A percentile compares a stretch with the other conserved stretches of the same genome.
Conservation (phyloP, 2,329 filamentous ascomycete species). For the Exophiala sideris region DNA sequence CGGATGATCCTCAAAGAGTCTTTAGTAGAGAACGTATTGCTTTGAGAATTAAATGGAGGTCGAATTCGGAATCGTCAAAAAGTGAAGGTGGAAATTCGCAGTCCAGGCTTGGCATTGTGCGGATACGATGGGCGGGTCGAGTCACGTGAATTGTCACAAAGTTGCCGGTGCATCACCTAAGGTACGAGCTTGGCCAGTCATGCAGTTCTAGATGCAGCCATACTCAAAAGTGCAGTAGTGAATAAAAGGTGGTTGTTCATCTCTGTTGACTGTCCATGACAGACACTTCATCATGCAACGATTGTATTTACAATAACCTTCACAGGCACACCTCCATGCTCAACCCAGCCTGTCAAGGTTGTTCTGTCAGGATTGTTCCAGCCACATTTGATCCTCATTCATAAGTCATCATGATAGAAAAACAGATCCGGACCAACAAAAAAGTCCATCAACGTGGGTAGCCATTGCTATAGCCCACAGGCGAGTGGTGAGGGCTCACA, state of each 20-base stretch:
- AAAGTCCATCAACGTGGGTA: slow-evolving; percentile 11
- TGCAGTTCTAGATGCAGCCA: too few species aligned
- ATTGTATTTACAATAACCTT: neutral
- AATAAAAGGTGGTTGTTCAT: too few species aligned
- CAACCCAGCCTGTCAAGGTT: neutral
- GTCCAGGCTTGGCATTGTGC: too few species aligned
- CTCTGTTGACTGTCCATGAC: neutral
- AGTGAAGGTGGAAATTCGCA: neutral
- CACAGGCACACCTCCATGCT: neutral
- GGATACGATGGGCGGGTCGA: too few species aligned
- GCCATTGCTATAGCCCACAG: slow-evolving; percentile 13
- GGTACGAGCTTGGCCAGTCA: too few species aligned
- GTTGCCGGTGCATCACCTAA: too few species aligned
- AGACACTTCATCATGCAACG: neutral
- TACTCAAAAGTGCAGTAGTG: too few species aligned
- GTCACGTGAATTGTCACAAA: too few species aligned
- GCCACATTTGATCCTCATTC: neutral
- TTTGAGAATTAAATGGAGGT: slow-evolving; percentile 11
- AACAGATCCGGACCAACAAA: neutral
- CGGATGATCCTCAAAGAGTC: slow-evolving; percentile 56
- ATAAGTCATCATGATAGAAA: neutral
- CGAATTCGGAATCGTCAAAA: neutral
- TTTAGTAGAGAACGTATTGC: slow-evolving; percentile 24
- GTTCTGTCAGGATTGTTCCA: neutral
- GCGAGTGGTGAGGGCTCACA: slow-evolving; percentile 12